Conservation (phyloP, 352 stramenopile species). For the Aphanomyces invadans region DNA sequence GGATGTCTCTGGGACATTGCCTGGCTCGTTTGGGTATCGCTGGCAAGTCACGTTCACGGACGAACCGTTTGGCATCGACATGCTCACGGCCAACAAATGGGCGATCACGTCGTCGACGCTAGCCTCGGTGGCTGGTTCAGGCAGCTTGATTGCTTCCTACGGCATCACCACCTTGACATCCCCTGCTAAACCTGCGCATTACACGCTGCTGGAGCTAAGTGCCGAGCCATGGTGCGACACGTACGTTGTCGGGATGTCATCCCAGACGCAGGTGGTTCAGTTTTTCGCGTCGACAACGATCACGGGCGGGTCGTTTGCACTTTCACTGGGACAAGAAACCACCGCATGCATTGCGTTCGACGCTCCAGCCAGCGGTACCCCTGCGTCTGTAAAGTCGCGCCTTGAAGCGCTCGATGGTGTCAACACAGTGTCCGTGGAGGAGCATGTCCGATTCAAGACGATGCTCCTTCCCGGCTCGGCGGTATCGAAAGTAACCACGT, state of each 20-base stretch:
- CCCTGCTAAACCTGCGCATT: slow-evolving; percentile 33
- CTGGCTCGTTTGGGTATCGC: slow-evolving; percentile 46
- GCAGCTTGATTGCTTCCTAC: slow-evolving; percentile 24
- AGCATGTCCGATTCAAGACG: slow-evolving; percentile 57
- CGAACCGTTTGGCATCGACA: slow-evolving; percentile 29
- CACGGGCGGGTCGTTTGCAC: slow-evolving; percentile 42
- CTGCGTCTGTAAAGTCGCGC: slow-evolving; percentile 23
- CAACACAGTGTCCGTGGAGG: slow-evolving; percentile 39
- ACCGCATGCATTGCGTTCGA: slow-evolving; percentile 50
- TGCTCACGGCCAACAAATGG: slow-evolving; percentile 34
- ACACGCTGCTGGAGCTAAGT: slow-evolving; percentile 50
- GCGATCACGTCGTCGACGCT: slow-evolving; percentile 47
- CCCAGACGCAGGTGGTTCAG: slow-evolving; percentile 54
- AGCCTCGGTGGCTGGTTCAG: slow-evolving; percentile 34
- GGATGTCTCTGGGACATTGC: slow-evolving; percentile 34
- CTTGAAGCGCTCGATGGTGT: slow-evolving; percentile 44
- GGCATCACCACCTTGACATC: slow-evolving; percentile 30
- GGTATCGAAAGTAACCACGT: slow-evolving; percentile 39
- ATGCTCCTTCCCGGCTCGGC: slow-evolving; percentile 36
- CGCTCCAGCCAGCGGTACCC: slow-evolving; percentile 29
- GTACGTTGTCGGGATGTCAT: slow-evolving; percentile 54
- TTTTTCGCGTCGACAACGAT: slow-evolving; percentile 60
- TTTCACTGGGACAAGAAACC: slow-evolving; percentile 42
- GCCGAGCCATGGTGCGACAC: slow-evolving; percentile 44
- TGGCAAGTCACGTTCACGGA: slow-evolving; percentile 64